phyloP scores from a whole-genome alignment of 225 moss, liverwort and hornwort genomes.

The Asterella californica region DNA sequence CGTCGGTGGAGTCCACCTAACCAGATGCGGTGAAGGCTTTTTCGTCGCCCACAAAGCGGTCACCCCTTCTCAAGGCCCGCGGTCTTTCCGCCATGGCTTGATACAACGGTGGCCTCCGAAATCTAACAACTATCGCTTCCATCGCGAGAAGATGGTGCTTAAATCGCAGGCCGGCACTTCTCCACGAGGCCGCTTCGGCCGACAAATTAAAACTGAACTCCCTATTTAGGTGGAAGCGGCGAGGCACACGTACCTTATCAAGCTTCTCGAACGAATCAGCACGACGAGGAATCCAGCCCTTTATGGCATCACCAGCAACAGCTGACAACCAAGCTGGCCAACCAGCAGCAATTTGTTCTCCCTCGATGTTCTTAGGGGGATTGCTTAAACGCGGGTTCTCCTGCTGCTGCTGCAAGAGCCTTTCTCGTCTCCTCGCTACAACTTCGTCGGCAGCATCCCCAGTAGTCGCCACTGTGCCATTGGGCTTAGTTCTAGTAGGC shows the following conservation, averaged over 20 bases:
- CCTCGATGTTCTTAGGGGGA: slow-evolving; percentile 66
- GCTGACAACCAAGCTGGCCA: slow-evolving; percentile 96
- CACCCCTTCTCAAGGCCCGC: not conserved
- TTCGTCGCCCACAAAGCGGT: not conserved
- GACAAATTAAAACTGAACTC: not conserved
- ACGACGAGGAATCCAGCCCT: slow-evolving; percentile 98
- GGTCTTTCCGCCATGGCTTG: not conserved
- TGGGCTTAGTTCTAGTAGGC: slow-evolving; percentile 53
- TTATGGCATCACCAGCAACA: slow-evolving; percentile 96
- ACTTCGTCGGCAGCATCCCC: slow-evolving; percentile 50
- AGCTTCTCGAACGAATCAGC: slow-evolving; percentile 97
- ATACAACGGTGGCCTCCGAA: not conserved
- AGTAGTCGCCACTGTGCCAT: slow-evolving; percentile 48
- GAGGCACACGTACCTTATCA: slow-evolving; percentile 63
- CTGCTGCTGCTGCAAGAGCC: slow-evolving; percentile 50
- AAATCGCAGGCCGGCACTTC: not conserved
- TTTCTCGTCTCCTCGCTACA: slow-evolving; percentile 63
- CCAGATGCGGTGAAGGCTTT: not conserved
- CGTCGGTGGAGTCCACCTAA: not conserved
- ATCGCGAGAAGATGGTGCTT: not conserved
- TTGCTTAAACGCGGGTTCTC: slow-evolving; percentile 63
- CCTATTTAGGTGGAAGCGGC: not conserved
- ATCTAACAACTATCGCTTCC: not conserved
- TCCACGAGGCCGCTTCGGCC: not conserved
- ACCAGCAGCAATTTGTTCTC: slow-evolving; percentile 95